Conservation (phyloP, 768 basidiomycete genomes). For the Suillus luteus region DNA sequence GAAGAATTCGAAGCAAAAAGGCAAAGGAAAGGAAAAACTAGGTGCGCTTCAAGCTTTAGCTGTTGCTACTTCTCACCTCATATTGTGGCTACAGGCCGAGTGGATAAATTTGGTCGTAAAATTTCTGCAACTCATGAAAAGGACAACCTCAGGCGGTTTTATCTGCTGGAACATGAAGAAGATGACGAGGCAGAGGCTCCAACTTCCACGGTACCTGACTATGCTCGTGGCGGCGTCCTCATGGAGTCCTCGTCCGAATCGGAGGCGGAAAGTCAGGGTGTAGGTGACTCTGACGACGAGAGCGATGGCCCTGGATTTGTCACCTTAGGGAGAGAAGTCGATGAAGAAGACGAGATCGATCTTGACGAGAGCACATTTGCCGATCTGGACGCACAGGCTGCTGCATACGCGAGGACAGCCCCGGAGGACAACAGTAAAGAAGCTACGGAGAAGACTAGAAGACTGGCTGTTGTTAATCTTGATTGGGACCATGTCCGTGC, state of each 20-base stretch:
- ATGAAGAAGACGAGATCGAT: conserved; percentile 59
- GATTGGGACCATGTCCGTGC: conserved; percentile 98
- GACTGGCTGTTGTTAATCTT: conserved; percentile 91
- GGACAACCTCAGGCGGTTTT: conserved; percentile 79
- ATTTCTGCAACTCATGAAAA: conserved; percentile 68
- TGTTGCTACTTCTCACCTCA: conserved; percentile 4
- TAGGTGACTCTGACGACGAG: conserved; percentile 42
- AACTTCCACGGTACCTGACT: conserved; percentile 50
- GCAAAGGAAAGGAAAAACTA: conserved; percentile 23
- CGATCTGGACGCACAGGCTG: conserved; percentile 74
- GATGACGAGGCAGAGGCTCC: conserved; percentile 34
- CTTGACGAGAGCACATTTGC: conserved; percentile 76
- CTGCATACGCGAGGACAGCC: conserved; percentile 51
- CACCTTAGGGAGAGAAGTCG: conserved; percentile 48
- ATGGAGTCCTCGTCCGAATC: conserved; percentile 70
- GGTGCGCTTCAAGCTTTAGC: conserved; percentile 16
- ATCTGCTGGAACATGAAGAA: conserved; percentile 60
- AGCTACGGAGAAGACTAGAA: conserved; percentile 52
- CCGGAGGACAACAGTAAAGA: conserved; percentile 45
- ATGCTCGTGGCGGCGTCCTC: conserved; percentile 86
- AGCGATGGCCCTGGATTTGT: conserved; percentile 51
- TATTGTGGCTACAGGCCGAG: conserved; percentile 43
- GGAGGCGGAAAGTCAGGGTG: conserved; percentile 14
- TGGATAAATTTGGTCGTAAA: conserved; percentile 89
- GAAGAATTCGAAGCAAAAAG: conserved; percentile 37